Evolutionary conservation across 2,329 filamentous ascomycete species (phyloP), one percentile per base, ranked within the genome.

Genomic region (Sclerotinia sclerotiorum): DNA sequence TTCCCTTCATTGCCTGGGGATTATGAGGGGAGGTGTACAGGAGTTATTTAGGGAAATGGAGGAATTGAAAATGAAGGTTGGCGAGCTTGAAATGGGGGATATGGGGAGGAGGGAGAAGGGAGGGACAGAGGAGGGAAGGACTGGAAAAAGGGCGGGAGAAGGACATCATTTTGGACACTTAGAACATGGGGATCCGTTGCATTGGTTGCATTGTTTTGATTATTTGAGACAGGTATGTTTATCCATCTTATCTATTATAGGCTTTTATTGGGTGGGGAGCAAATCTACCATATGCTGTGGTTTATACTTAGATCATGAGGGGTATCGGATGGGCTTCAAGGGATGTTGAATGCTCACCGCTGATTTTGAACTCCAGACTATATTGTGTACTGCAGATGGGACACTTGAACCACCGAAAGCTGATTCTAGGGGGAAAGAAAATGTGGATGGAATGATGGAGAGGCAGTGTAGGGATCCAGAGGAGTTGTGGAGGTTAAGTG

Each of bases 191-290:
- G 48, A 67, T 62, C 57, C 65, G 48, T 13, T 49, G 42, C 66
- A 68, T 65, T 64, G 58, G 66, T 51, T 68, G 19, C 66, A 68
- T 60, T 68, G 66, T 42, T 68, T 68, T 64, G 66, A 68, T 42
- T 68, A 68, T 65, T 49, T 68, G 42, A 64, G 66, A 68, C 66
- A 68, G 66, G 66, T 68, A 57, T 48, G 66, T 51, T 49, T 5
- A n/a, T 6, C 42, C 6, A 11, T n/a, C 27, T 61, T 29, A 32
- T n/a, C 7, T 15, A 15, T 21, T 52, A 21, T 27, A 19, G 24
- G n/a, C 10, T 19, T 61, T 2, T n/a, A 13, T 13, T 19, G 19
- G 10, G 13, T n/a, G 15, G 10, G 19, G 17, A 48, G 2, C 19
- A 7, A 11, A 44, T 58, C 5, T 27, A n/a, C n/a, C n/a, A 35